Conservation (phyloP, 2,329 filamentous ascomycete species). For the Monosporascus sp. region DNA sequence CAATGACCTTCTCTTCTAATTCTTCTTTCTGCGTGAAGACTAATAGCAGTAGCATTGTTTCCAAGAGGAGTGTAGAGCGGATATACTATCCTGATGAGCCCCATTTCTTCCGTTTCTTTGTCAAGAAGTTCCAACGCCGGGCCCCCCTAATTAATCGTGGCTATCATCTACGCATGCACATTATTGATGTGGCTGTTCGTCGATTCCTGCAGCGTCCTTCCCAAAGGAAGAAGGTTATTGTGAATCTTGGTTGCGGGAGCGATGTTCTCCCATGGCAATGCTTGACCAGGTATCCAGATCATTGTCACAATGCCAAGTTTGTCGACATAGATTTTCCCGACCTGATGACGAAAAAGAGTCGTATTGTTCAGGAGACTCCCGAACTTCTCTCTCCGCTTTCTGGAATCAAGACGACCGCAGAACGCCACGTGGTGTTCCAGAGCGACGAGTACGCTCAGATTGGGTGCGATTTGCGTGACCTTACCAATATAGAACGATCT, state of each 20-base stretch:
- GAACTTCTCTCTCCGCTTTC: constrained; percentile 51
- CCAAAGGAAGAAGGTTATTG: constrained; percentile 61
- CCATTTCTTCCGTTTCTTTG: constrained; percentile 84
- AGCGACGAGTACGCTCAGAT: constrained; percentile 72
- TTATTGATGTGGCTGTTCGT: constrained; percentile 68
- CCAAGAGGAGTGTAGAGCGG: constrained; percentile 87
- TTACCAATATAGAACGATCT: constrained; percentile 52
- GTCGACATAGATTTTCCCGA: constrained; percentile 84
- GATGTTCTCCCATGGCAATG: constrained; percentile 85
- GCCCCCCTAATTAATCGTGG: constrained; percentile 88
- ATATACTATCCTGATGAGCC: constrained; percentile 73
- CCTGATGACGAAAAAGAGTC: constrained; percentile 68
- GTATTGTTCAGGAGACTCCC: constrained; percentile 58
- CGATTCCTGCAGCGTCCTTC: constrained; percentile 59
- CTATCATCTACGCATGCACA: constrained; percentile 80
- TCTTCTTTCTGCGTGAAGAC: constrained; percentile 46
- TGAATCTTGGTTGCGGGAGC: constrained; percentile 87
- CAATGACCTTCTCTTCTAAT: background rate
- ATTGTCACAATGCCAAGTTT: constrained; percentile 58
- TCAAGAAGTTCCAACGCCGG: constrained; percentile 73
- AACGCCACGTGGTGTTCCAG: constrained; percentile 48
- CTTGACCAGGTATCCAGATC: constrained; percentile 57
- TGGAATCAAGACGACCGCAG: constrained; percentile 34
- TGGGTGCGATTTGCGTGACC: constrained; percentile 72
- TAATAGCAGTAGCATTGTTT: constrained; percentile 87